Evolutionary conservation across 176 grass and related monocot genomes (phyloP).

Genomic region (Aechmea fasciata): DNA sequence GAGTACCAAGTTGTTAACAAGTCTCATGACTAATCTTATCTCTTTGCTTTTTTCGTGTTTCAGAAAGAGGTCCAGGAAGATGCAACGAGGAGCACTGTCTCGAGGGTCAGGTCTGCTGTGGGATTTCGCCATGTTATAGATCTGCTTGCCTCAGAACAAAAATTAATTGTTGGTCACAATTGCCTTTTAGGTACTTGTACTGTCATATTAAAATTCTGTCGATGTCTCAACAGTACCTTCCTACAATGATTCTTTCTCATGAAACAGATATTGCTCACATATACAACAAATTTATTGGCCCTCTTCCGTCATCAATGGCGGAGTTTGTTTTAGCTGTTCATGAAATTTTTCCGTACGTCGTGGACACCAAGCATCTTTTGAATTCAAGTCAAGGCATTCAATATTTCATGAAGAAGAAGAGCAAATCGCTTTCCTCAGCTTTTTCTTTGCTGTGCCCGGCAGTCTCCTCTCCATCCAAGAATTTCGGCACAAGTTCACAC

Average conservation of each 20-base stretch:
- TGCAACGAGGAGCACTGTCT: conserved; percentile 44
- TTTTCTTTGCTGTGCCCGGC: conserved; percentile 67
- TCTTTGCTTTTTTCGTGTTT: conserved; percentile 15
- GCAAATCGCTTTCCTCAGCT: conserved; percentile 86
- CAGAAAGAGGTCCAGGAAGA: conserved; percentile 74
- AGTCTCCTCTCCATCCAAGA: conserved; percentile 23
- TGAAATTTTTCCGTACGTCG: conserved; percentile 56
- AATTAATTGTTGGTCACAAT: conserved; percentile 87
- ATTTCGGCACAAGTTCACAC: conserved; percentile 17
- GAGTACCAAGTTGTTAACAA: neutral
- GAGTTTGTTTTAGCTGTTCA: conserved; percentile 58
- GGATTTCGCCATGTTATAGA: conserved; percentile 88
- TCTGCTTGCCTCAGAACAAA: conserved; percentile 78
- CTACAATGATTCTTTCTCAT: conserved; percentile 24
- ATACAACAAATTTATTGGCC: conserved; percentile 79
- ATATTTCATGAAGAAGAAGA: conserved; percentile 56
- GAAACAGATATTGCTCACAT: conserved; percentile 79
- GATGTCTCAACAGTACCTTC: conserved; percentile 1
- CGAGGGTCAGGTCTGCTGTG: conserved; percentile 53
- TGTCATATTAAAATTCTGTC: conserved; percentile 3
- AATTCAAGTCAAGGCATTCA: conserved; percentile 41
- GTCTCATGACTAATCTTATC: neutral
- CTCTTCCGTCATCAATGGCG: conserved; percentile 67
- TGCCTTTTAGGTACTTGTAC: conserved; percentile 63
- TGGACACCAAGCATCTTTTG: conserved; percentile 84